Evolutionary conservation across 2,329 filamentous ascomycete species (phyloP), one percentile per base, ranked within the genome.

Genomic region (Uncinocarpus reesii): DNA sequence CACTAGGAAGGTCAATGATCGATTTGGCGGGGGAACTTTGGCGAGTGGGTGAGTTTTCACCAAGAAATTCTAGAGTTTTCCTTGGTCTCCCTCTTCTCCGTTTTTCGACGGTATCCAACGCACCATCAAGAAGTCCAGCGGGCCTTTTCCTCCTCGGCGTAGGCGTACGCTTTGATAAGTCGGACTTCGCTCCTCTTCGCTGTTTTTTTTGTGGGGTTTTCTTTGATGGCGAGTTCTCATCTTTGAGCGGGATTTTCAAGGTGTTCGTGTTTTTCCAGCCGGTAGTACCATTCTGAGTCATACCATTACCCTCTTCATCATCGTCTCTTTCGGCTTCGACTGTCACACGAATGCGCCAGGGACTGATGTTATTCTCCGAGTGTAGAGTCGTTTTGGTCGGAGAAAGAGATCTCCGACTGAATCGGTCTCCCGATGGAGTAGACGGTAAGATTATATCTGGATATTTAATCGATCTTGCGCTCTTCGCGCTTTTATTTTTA

Each of bases 261-360:
- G 67, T 70, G 26, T 56, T 62, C 4, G 66, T 62, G 16, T 60
- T 35, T 29, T 34, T 20, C 47, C 47, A 49, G 6, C 29, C 28
- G 11, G 44, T 29, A 21, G 24, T 16, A 26, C n/a, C n/a, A 21
- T 58, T 56, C 63, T 68, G 52, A 58, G 61, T 48, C 37, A 58
- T 60, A 16, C 49, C 58, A 36, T 59, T 61, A 28, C 64, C 28
- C 36, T 69, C 67, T 46, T 72, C 63, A 26, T 65, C 66, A 31
- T 70, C 68, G 45, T 72, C 61, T 20, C 57, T 67, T 36, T 69
- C 69, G 16, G 70, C 70, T 56, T 72, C 69, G 29, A 72, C 63
- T 0, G 70, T 72, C 20, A 72, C 68, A 37, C 67, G 63, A 49
- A 72, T 71, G 48, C 68, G 66, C 70, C 70, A 72, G 23, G 70